Evolutionary conservation across 2,329 filamentous ascomycete genomes (phyloP), one percentile per base, ranked within the genome.

Genomic region (Fusarium oligoseptatum): DNA sequence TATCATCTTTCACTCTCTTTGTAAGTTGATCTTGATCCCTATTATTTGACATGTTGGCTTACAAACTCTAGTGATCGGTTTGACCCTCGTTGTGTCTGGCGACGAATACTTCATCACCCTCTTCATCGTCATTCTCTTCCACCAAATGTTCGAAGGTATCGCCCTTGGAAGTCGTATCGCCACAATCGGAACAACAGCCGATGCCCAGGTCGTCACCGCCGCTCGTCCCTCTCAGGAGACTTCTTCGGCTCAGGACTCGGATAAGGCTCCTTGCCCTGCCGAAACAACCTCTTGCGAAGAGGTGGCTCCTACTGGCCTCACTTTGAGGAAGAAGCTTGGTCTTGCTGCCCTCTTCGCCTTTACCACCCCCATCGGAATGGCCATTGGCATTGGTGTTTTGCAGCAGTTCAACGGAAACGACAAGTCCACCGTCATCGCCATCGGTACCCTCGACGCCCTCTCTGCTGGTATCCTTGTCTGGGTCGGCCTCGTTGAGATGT

Each of bases 401-500:
- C 83, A 91, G 41, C 81, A 86, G 10, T 95, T 95, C 83, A 95
- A 95, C 76, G 93, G 92, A 5, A 94, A 93, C 76, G 89, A 94
- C 75, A 88, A 86, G 4, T 86, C 87, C 2, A 95, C 93, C 0
- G 85, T 95, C 45, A 82, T 95, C 50, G 91, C 93, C 3, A 90
- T 95, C 39, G 93, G 93, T 1, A 94, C 92, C 0, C 85, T 95
- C 1, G 91, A 95, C 80, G 92, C 93, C 7, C 79, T 95, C 11
- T 93, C 91, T 1, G 92, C 93, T 0, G 93, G 93, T 32, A 94
- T 96, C 52, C 85, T 95, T 36, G 84, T 93, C n/a, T 95, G 93
- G 92, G 93, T 95, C 2, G 92, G 92, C 2, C 83, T 95, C 2
- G 93, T 95, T 0, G 93, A 95, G 83, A 95, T 95, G 92, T 92